Evolutionary conservation across 805 yeast genomes (phyloP), one percentile per base, ranked within the genome.

Genomic region (Pichia nakasei): DNA sequence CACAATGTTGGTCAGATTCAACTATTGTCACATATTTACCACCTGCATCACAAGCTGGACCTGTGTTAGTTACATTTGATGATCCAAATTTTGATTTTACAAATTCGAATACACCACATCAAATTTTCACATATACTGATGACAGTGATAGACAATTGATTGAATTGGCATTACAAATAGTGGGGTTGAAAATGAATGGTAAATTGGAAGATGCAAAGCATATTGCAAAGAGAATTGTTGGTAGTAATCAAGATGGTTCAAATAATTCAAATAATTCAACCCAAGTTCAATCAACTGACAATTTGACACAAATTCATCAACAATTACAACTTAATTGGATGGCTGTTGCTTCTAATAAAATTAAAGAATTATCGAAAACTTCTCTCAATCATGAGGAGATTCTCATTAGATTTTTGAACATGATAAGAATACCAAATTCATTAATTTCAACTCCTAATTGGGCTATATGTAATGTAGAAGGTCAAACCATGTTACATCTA

Each of bases 161-260:
- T 58, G 98, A 93, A 65, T 70, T 93, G 50, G 98, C 98, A 2
- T 70, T 93, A 54, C 97, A 93, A 59, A 93, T 93, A 54, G 96
- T 93, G 35, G 98, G 98, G 2, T 70, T 89, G 63, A 91, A 91
- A 65, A 88, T 91, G 96, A 89, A 87, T 58, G 98, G 97, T 46
- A 82, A 82, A 56, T 68, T 93, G 46, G 97, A 93, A 58, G 97
- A 91, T 63, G 97, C 97, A 2, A 78, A 85, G 52, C 88, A 87
- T 57, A 85, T 93, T 54, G 97, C 97, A 1, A 82, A 83, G 61
- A 72, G 95, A 51, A 87, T 93, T 52, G 88, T 91, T 43, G 94
- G 93, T 12, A 73, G 77, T 41, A 79, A 66, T 43, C 45, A 41
- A 39, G 37, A 43, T 5, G 26, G 47, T 3, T 61, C 59, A 17